These are phyloP conservation scores for Zancudomyces culisetae DNA, from an alignment of 371 early-diverging fungal genomes.

Conservation along the genomic window DNA sequence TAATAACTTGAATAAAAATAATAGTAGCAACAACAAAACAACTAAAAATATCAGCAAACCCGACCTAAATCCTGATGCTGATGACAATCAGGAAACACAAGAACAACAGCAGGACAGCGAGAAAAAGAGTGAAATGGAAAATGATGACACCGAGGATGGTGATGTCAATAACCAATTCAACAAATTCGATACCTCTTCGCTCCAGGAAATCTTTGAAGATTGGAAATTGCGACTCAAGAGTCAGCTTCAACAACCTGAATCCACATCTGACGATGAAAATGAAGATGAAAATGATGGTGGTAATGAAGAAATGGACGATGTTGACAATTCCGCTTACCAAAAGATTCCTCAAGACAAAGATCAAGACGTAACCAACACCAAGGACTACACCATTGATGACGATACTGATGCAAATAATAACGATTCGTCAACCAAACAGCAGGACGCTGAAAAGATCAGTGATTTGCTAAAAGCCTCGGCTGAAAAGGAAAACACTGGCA, in stretches of 20 bases:
- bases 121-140: not conserved
- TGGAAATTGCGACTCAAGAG: not conserved
- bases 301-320: not conserved
- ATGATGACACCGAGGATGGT: not conserved
- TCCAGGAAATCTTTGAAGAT: not conserved
- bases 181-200: too few species aligned
- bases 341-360: constrained; percentile 5
- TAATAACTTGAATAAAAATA: not conserved
- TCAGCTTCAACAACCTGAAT: constrained; percentile 9
- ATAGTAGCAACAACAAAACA: not conserved
- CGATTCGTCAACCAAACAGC: not conserved
- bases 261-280: constrained; percentile 7
- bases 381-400: constrained; percentile 5
- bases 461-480: not conserved
- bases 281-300: constrained; percentile 2
- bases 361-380: constrained; percentile 22
- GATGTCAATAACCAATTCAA: not conserved
- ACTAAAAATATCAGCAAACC: not conserved
- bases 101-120: not conserved
- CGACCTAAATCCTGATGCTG: not conserved
- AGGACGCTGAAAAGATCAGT: not conserved
- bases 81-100: not conserved
- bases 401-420: constrained; percentile 32
- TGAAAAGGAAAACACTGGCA: not conserved
- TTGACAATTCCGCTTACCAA: constrained; percentile 1